phyloP scores from a whole-genome alignment of 192 early-diverging fungal genomes.

The Podila epicladia region DNA sequence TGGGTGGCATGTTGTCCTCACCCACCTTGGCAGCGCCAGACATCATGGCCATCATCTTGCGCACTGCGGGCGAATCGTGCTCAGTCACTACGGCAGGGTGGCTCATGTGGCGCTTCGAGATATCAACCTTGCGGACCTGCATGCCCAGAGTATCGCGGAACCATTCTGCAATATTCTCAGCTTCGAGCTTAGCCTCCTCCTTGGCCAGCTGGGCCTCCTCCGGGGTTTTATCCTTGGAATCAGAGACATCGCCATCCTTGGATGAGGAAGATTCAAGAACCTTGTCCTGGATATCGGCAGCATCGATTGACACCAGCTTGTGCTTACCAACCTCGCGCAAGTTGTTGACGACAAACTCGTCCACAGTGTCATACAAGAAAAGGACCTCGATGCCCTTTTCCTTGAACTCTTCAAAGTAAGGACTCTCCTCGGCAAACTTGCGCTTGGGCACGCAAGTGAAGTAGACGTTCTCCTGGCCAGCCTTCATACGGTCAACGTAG shows the following conservation, averaged over 20 bases:
- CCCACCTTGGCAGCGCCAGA: slow-evolving; percentile 62
- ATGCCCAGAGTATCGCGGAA: slow-evolving; percentile 68
- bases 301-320: slow-evolving; percentile 62
- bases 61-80: slow-evolving; percentile 77
- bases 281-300: slow-evolving; percentile 58
- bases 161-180: slow-evolving; percentile 65
- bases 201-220: slow-evolving; percentile 15
- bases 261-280: slow-evolving; percentile 13
- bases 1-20: slow-evolving; percentile 56
- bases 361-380: slow-evolving; percentile 68
- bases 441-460: slow-evolving; percentile 68
- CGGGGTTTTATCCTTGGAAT: not conserved
- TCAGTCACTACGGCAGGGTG: slow-evolving; percentile 80
- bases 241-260: slow-evolving; percentile 4
- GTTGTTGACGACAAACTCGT: slow-evolving; percentile 68
- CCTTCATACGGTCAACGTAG: slow-evolving; percentile 75
- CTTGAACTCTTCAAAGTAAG: slow-evolving; percentile 80
- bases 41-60: slow-evolving; percentile 74
- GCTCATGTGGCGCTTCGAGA: slow-evolving; percentile 75
- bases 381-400: slow-evolving; percentile 79
- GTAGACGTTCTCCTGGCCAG: slow-evolving; percentile 81
- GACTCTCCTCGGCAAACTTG: slow-evolving; percentile 68
- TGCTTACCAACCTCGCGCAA: slow-evolving; percentile 67
- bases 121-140: slow-evolving; percentile 72
- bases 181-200: slow-evolving; percentile 56